Evolutionary conservation across 139 green algal genomes (phyloP), one percentile per base, ranked within the genome.

Genomic region (Picochlorum sp.): DNA sequence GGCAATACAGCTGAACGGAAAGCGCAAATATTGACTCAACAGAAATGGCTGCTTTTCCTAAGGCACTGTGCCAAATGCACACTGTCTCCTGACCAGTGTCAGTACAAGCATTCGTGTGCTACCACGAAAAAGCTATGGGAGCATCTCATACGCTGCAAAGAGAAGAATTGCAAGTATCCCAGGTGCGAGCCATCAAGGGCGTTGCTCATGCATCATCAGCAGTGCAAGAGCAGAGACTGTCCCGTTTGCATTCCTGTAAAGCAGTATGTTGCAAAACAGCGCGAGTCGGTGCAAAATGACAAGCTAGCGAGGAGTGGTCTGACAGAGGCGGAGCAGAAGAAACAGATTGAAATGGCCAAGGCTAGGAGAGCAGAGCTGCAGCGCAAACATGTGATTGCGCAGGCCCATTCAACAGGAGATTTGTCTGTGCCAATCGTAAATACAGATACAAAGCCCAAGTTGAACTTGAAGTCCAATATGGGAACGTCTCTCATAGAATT

Each of bases 21-120:
- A 45, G 34, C 34, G 11, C 83, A 86, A 64, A 82, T 89, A 18
- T 37, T 79, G 8, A 91, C 96, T 77, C 91, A 97, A 77, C 92
- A 97, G 80, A 76, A 85, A 16, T 97, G 90, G 88, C 82, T 98
- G 41, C 81, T 97, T 41, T 96, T 96, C 72, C 66, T 98, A 54
- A 83, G 93, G 41, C 93, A 98, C 82, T 96, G 85, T 65, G 83
- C 82, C 16, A 94, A 94, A 73, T 98, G 92, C 77, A 57, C 80
- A 62, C 64, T 69, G 54, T 45, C 68, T 2, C 80, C 92, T 59
- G 78, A 77, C 4, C 69, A 90, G 63, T 98, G 92, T 78, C 77
- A 84, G 67, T 90, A 83, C 72, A 80, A 73, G 18, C 49, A 56
- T 72, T 86, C 70, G 62, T 91, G 81, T 74, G 69, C 69, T 18